Percentiles rank a stretch among this genome's conserved stretches.
phyloP scores from a whole-genome alignment of 768 basidiomycete species.

The Psilocybe cubensis region DNA sequence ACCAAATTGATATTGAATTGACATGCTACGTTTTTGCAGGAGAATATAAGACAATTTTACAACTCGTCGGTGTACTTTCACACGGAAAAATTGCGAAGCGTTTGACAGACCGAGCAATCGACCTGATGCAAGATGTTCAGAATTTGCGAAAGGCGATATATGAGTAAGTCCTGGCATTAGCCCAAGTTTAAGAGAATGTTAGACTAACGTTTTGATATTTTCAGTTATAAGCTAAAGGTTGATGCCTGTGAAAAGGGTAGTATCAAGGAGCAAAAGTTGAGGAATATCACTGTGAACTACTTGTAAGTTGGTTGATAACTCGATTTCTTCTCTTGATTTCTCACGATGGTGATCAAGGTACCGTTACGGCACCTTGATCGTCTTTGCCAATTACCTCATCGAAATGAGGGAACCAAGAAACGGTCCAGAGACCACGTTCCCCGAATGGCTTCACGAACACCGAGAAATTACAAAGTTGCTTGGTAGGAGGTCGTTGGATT shows the following conservation, averaged over 20 bases:
- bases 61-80: conserved; percentile 89
- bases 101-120: conserved; percentile 86
- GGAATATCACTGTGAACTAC: conserved; percentile 85
- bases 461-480: conserved; percentile 83
- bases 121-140: conserved; percentile 95
- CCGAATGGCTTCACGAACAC: conserved; percentile 81
- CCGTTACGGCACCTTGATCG: conserved; percentile 90
- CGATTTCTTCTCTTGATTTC: not conserved
- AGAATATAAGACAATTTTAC: conserved; percentile 96
- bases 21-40: conserved; percentile 47
- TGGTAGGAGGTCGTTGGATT: conserved; percentile 72
- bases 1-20: not conserved
- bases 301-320: conserved; percentile 48
- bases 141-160: conserved; percentile 95
- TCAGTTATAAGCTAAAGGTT: conserved; percentile 88
- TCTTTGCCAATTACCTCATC: conserved; percentile 93
- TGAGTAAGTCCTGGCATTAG: conserved; percentile 64
- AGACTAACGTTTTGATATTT: conserved; percentile 2
- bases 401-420: conserved; percentile 51
- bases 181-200: not conserved
- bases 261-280: conserved; percentile 74
- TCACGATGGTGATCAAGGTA: conserved; percentile 49
- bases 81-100: conserved; percentile 93
- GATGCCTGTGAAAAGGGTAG: conserved; percentile 84
- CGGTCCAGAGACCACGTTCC: conserved; percentile 58